Evolutionary conservation across 2,329 filamentous ascomycete species (phyloP).

Genomic region (Meredithiella fracta): DNA sequence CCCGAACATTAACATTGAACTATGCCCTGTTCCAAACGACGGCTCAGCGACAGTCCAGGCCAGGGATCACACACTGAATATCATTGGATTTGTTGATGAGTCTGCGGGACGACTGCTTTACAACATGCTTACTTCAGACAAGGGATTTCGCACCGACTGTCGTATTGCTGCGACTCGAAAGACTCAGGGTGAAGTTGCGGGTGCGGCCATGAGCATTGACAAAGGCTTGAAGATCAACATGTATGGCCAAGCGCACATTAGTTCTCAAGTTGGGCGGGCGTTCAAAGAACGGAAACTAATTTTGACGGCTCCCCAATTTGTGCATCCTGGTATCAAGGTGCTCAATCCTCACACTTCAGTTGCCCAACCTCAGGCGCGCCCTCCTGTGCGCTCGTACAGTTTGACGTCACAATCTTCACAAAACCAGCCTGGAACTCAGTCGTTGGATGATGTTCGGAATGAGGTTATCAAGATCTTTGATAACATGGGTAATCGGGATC

Average conservation of each 20-base stretch:
- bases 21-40: conserved; percentile 43
- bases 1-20: conserved; percentile 57
- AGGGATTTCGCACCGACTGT: conserved; percentile 52
- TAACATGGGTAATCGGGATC: conserved; percentile 57
- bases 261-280: conserved; percentile 40
- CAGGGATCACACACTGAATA: conserved; percentile 50
- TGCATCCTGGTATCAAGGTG: conserved; percentile 52
- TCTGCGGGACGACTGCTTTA: conserved; percentile 50
- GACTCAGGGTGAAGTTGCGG: conserved; percentile 44
- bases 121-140: conserved; percentile 53
- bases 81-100: conserved; percentile 62
- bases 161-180: conserved; percentile 53
- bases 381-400: conserved; percentile 21
- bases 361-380: conserved; percentile 24
- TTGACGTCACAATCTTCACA: conserved; percentile 17
- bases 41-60: conserved; percentile 49
- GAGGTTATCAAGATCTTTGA: conserved; percentile 83
- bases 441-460: conserved; percentile 69
- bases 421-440: conserved; percentile 30
- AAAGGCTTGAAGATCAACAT: conserved; percentile 57
- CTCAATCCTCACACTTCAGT: conserved; percentile 51
- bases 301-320: conserved; percentile 47
- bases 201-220: conserved; percentile 41
- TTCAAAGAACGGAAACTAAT: conserved; percentile 41
- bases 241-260: conserved; percentile 57